phyloP scores from a whole-genome alignment of 1,284 basidiomycete genomes.

The Dichomitus squalens region DNA sequence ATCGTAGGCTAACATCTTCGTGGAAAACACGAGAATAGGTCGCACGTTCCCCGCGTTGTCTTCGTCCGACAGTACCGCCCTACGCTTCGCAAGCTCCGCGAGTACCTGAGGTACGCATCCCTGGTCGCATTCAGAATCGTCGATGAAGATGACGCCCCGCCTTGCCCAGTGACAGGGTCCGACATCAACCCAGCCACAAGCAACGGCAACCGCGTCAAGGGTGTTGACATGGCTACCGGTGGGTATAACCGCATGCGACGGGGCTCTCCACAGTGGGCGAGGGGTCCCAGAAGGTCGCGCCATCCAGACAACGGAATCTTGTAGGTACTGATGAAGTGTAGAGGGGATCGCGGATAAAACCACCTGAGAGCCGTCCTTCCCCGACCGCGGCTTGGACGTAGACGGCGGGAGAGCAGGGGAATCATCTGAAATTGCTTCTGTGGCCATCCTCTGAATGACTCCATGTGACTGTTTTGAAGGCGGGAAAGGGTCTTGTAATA shows the following conservation, averaged over 20 bases:
- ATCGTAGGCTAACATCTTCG: slow-evolving; percentile 26
- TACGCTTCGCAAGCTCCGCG: slow-evolving; percentile 12
- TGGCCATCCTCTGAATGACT: too few species aligned
- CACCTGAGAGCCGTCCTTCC: too few species aligned
- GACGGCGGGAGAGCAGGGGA: not conserved
- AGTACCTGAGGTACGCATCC: slow-evolving; percentile 12
- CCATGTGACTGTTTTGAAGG: not conserved
- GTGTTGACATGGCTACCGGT: slow-evolving; percentile 23
- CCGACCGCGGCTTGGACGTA: not conserved
- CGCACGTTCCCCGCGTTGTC: not conserved
- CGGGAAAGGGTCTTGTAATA: not conserved
- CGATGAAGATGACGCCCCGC: slow-evolving; percentile 32
- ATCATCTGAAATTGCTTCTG: not conserved
- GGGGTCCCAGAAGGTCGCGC: slow-evolving; percentile 17
- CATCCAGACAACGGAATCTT: slow-evolving; percentile 28
- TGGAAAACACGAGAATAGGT: slow-evolving; percentile 27
- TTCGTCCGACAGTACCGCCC: slow-evolving; percentile 1
- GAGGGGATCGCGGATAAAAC: not conserved
- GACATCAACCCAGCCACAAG: slow-evolving; percentile 26
- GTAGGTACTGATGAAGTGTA: slow-evolving; percentile 22
- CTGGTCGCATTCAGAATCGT: slow-evolving; percentile 18
- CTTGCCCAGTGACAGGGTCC: slow-evolving; percentile 24
- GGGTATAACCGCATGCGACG: slow-evolving; percentile 26
- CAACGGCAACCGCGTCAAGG: slow-evolving; percentile 27
- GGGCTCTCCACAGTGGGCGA: slow-evolving; percentile 27